Evolutionary conservation across 306 rosid genomes (phyloP).

Genomic region (Quercus aquifolioides): DNA sequence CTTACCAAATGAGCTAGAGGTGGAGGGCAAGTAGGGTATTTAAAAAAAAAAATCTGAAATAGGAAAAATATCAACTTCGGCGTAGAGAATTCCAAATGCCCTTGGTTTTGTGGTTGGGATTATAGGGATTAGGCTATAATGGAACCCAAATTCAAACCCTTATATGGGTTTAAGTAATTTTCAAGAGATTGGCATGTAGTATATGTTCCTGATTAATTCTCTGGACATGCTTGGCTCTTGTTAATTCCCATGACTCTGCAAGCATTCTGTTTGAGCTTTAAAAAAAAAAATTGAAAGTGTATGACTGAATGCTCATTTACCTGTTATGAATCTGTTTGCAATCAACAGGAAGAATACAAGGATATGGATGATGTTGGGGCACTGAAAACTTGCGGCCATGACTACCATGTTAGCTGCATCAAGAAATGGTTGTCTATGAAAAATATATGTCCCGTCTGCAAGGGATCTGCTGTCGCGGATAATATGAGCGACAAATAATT

Average conservation of each 20-base stretch:
- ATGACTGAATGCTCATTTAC: background rate
- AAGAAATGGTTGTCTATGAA: slow-evolving; percentile 81
- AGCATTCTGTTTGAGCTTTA: background rate
- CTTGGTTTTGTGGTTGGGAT: background rate
- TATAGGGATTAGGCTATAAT: background rate
- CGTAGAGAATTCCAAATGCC: background rate
- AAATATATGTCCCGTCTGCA: slow-evolving; percentile 79
- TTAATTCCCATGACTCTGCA: background rate
- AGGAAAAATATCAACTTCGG: background rate
- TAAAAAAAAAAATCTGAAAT: background rate
- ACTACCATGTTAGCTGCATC: slow-evolving; percentile 79
- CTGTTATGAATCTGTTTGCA: background rate
- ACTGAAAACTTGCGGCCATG: slow-evolving; percentile 66
- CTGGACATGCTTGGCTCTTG: background rate
- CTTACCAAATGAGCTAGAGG: no score
- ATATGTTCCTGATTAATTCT: background rate
- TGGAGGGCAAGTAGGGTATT: background rate
- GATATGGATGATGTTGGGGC: slow-evolving; percentile 79
- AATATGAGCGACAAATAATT: slow-evolving; percentile 45
- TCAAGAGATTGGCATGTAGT: background rate
- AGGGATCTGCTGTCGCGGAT: slow-evolving; percentile 53
- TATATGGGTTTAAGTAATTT: background rate
- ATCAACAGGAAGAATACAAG: slow-evolving; percentile 79
- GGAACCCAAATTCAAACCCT: background rate
- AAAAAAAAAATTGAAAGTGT: background rate